Conservation (phyloP, 306 rosid species). For the Gynostemma pentaphyllum region DNA sequence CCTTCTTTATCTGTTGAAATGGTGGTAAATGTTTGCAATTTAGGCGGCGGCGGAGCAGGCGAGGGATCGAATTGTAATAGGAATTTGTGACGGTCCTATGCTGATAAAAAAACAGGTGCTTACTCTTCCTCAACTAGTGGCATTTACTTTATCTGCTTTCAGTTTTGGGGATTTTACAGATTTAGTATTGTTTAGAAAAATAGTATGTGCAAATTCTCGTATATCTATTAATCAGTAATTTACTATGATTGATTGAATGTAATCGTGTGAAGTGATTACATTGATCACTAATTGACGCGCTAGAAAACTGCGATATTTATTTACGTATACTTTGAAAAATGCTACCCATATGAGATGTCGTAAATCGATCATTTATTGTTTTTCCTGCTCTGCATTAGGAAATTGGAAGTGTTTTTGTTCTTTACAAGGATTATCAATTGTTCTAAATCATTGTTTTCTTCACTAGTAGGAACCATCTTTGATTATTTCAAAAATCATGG, state of each 20-base stretch:
- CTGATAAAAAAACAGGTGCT: constrained; percentile 58
- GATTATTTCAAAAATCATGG: background rate
- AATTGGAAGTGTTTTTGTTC: background rate
- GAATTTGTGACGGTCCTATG: constrained; percentile 90
- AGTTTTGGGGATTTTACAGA: too few relatives aligned
- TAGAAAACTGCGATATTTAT: too few relatives aligned
- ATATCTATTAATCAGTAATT: too few relatives aligned
- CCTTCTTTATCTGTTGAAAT: background rate
- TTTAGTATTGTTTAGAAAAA: too few relatives aligned
- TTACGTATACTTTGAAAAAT: too few relatives aligned
- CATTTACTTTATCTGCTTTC: background rate
- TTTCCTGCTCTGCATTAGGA: background rate
- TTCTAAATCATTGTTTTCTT: background rate
- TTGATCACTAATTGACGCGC: too few relatives aligned
- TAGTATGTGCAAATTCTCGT: too few relatives aligned
- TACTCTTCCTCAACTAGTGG: background rate
- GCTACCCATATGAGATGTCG: too few relatives aligned
- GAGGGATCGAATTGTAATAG: constrained; percentile 53
- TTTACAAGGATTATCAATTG: background rate
- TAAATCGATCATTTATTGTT: background rate
- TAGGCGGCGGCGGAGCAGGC: constrained; percentile 71
- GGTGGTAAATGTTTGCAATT: constrained; percentile 2
- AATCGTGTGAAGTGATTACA: too few relatives aligned
- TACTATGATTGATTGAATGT: too few relatives aligned
- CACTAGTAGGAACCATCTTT: background rate